A percentile compares a stretch with the other conserved stretches of the same genome.
Conservation (phyloP, 805 yeast genomes). For the Candida orba region DNA sequence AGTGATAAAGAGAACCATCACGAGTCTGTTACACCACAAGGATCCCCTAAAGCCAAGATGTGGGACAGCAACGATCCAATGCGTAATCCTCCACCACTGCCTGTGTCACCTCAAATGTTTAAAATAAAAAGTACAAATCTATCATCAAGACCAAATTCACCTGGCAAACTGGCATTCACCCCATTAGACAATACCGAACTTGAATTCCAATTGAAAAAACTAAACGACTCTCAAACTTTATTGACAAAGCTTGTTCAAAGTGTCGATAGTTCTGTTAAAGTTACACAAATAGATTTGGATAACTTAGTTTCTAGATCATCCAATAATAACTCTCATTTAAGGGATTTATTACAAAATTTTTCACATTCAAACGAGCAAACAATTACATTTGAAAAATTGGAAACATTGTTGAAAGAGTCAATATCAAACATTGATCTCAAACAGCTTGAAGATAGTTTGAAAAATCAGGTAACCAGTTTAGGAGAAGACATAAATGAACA, state of each 20-base stretch:
- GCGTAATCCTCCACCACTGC: constrained; percentile 35
- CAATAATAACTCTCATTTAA: constrained; percentile 23
- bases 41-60: constrained; percentile 17
- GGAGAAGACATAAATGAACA: too few relatives aligned
- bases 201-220: constrained; percentile 21
- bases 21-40: background rate
- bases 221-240: constrained; percentile 23
- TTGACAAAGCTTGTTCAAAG: constrained; percentile 26
- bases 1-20: constrained; percentile 15
- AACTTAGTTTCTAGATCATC: constrained; percentile 21
- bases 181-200: constrained; percentile 14
- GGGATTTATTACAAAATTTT: constrained; percentile 20
- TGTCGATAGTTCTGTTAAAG: constrained; percentile 22
- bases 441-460: background rate
- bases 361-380: background rate
- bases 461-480: too few relatives aligned
- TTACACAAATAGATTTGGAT: constrained; percentile 23
- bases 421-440: background rate
- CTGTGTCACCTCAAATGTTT: constrained; percentile 33
- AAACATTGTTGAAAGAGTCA: background rate
- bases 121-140: constrained; percentile 16
- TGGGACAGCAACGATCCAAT: constrained; percentile 36
- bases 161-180: constrained; percentile 21
- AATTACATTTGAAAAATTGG: background rate
- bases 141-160: constrained; percentile 9